Evolutionary conservation across 768 basidiomycete species (phyloP), one percentile per base, ranked within the genome.

Genomic region (Daedaleopsis nitida): DNA sequence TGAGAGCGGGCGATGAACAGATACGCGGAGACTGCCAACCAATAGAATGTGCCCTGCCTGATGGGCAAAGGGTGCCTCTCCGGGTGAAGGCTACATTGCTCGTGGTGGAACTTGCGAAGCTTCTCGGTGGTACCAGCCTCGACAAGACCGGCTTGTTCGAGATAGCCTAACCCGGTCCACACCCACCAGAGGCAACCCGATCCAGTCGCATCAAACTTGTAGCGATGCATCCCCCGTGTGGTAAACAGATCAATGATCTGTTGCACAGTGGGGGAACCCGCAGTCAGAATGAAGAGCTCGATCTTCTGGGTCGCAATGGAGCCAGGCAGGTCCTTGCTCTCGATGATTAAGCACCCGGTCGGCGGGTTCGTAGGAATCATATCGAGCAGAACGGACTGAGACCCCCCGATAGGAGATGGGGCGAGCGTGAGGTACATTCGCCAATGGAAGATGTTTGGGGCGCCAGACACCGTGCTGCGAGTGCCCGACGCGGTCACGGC

Each of bases 321-420:
- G 3, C 45, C 55, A n/a, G 14, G 27, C 32, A 32, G 13, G 1
- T 24, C 34, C 16, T 13, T 44, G 21, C 44, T 56, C 3, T 17
- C 45, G 34, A 56, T 17, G 32, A 37, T 37, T n/a, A 55, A 8
- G 19, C 24, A 32, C 16, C 55, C 55, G 10, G 44, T 47, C 17
- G 55, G 55, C 42, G 55, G 55, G 55, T 56, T 48, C 32, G 44
- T 34, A 5, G 55, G 55, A 17, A 56, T 56, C 55, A 56, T 56
- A 17, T 56, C 55, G 27, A 56, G 9, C 17, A 37, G 32, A 34
- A 56, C 45, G 12, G 55, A 56, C 23, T 23, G 42, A n/a, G 55
- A 35, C 6, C 16, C 5, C 38, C 42, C 52, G 42, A 13, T 16
- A 13, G 39, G 39, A 42, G 39, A 42, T 13, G 19, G 48, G 10